These are phyloP conservation scores for Lenwebbia sp. DNA, from an alignment of 345 rosid species.

Conservation along the genomic window DNA sequence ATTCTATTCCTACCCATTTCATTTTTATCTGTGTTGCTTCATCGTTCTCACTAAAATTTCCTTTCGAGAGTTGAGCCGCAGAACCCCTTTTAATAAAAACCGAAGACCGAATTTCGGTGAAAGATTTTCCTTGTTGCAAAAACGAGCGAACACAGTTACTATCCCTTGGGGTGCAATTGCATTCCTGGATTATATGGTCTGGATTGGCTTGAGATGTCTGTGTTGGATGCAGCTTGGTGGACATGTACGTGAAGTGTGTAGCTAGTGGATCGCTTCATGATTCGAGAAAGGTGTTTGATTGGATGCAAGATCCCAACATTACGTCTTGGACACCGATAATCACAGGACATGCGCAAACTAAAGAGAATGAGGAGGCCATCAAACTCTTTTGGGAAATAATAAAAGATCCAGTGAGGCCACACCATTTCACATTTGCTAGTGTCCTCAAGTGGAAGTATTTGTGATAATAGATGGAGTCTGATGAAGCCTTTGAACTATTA, in stretches of 20 bases:
- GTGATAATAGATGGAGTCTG: conserved; percentile 21
- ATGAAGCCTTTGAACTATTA: conserved; percentile 32
- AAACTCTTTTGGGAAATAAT: conserved; percentile 45
- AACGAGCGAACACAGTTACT: too few species aligned
- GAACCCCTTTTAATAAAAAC: too few species aligned
- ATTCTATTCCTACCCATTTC: too few species aligned
- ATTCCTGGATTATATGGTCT: conserved; percentile 41
- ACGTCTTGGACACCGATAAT: conserved; percentile 74
- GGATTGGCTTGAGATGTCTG: conserved; percentile 43
- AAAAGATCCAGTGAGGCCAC: conserved; percentile 31
- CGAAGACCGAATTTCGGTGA: too few species aligned
- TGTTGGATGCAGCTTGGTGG: conserved; percentile 60
- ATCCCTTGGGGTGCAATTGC: conserved; percentile 41
- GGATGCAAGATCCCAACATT: conserved; percentile 44
- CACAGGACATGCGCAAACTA: conserved; percentile 33
- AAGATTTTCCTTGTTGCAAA: too few species aligned
- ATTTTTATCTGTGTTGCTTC: too few species aligned
- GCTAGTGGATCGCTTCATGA: conserved; percentile 34
- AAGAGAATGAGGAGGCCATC: conserved; percentile 30
- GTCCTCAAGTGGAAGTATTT: conserved; percentile 42
- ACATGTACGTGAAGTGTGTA: conserved; percentile 60
- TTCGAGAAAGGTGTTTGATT: conserved; percentile 49
- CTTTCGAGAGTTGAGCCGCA: too few species aligned
- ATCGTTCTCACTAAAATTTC: too few species aligned
- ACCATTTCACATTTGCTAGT: conserved; percentile 65